Conservation (phyloP, 2,329 filamentous ascomycete species). For the Aspergillus pseudoterreus region DNA sequence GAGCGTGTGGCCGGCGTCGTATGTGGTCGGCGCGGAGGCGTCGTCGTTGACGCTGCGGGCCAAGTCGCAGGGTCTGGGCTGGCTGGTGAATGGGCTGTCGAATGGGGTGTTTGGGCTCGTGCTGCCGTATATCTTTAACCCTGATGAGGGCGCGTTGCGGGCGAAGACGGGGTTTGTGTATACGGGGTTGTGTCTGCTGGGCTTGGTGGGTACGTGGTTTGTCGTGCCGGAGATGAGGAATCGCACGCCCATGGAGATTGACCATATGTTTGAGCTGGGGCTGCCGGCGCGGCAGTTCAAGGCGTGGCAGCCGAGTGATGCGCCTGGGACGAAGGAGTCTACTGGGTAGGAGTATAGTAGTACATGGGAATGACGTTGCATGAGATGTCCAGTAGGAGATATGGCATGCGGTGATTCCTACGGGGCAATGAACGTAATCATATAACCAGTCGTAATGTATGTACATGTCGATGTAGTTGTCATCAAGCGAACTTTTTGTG, state of each 20-base stretch:
- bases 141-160: slow-evolving; percentile 39
- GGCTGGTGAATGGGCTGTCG: slow-evolving; percentile 39
- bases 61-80: slow-evolving; percentile 38
- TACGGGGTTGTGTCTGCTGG: slow-evolving; percentile 30
- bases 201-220: slow-evolving; percentile 37
- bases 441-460: too few species aligned
- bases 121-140: slow-evolving; percentile 52
- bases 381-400: too few species aligned
- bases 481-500: too few species aligned
- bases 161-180: slow-evolving; percentile 44
- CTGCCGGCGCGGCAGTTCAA: slow-evolving; percentile 22
- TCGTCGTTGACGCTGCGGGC: slow-evolving; percentile 36
- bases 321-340: background rate
- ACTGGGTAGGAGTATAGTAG: too few species aligned
- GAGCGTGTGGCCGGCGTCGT: slow-evolving; percentile 36
- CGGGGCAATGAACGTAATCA: too few species aligned
- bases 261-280: slow-evolving; percentile 34
- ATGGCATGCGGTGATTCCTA: too few species aligned
- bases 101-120: slow-evolving; percentile 45
- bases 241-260: slow-evolving; percentile 47
- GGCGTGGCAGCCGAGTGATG: slow-evolving; percentile 12
- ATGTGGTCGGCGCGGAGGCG: slow-evolving; percentile 33
- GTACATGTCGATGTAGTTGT: too few species aligned
- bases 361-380: too few species aligned
- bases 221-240: slow-evolving; percentile 54